These are phyloP conservation scores for Alternaria triticina DNA, from an alignment of 2,329 filamentous ascomycete genomes.

Conservation along the genomic window DNA sequence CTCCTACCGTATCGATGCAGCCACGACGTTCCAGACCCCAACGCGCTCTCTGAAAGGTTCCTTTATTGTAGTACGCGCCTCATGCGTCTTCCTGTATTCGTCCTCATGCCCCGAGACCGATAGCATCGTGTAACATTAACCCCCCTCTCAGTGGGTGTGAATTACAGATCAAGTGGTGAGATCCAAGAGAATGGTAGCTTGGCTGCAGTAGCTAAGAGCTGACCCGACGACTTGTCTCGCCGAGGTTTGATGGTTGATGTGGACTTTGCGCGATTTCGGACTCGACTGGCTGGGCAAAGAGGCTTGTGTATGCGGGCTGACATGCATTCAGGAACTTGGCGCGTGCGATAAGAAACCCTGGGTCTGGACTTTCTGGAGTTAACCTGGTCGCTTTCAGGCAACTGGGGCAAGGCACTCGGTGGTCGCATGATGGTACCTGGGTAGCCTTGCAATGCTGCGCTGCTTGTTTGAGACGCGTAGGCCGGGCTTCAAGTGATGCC, in stretches of 20 bases:
- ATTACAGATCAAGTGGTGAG: conserved; percentile 11
- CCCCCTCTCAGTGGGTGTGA: conserved; percentile 13
- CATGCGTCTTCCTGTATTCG: conserved; percentile 11
- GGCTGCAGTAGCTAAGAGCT: not conserved
- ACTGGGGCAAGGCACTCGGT: not conserved
- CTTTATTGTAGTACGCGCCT: not conserved
- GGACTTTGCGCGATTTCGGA: conserved; percentile 7
- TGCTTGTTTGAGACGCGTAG: not conserved
- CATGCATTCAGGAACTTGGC: conserved; percentile 16
- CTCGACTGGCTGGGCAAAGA: conserved; percentile 27
- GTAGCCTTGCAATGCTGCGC: not conserved
- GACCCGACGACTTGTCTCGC: conserved; percentile 1
- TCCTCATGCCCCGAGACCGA: conserved; percentile 16
- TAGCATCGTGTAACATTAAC: conserved; percentile 21
- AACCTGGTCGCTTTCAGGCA: not conserved
- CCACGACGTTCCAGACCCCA: conserved; percentile 1
- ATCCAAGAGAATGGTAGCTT: not conserved
- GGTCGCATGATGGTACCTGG: not conserved
- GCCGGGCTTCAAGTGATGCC: not conserved
- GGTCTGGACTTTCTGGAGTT: not conserved
- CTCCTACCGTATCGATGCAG: conserved; percentile 2
- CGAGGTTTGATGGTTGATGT: not conserved
- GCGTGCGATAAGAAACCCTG: not conserved
- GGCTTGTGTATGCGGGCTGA: conserved; percentile 25
- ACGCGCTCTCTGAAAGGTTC: not conserved